Conservation (phyloP, 2,329 filamentous ascomycete species). For the Botrytis medusae region DNA sequence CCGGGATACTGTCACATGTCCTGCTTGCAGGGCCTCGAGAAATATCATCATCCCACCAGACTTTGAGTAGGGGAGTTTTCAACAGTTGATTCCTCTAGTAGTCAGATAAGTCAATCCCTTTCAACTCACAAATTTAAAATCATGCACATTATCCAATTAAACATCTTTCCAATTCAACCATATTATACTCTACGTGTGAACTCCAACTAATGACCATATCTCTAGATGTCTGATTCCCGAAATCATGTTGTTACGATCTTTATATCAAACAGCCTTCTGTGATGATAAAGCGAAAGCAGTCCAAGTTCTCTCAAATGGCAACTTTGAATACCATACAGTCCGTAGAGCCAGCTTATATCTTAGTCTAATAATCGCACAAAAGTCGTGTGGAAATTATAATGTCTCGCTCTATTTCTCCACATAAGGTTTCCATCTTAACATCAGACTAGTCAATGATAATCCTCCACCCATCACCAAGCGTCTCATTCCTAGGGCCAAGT, state of each 20-base stretch:
- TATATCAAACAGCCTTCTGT: not conserved
- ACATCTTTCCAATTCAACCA: not conserved
- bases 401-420: not conserved
- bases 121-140: not conserved
- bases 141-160: not conserved
- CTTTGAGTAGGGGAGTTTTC: not conserved
- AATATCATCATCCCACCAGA: not conserved
- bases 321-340: not conserved
- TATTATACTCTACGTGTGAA: not conserved
- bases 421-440: not conserved
- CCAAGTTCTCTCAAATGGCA: not conserved
- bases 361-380: not conserved
- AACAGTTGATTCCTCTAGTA: not conserved
- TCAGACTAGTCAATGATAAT: slow-evolving; percentile 9
- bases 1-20: not conserved
- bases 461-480: slow-evolving; percentile 16
- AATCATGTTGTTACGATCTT: not conserved
- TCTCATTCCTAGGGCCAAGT: not conserved
- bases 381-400: not conserved
- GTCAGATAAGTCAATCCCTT: not conserved
- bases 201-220: not conserved
- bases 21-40: not conserved
- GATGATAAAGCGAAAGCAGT: not conserved
- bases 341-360: not conserved
- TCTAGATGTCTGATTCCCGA: not conserved